These are phyloP conservation scores for Lasiodiplodia theobromae DNA, from an alignment of 2,329 filamentous ascomycete species.

Conservation along the genomic window DNA sequence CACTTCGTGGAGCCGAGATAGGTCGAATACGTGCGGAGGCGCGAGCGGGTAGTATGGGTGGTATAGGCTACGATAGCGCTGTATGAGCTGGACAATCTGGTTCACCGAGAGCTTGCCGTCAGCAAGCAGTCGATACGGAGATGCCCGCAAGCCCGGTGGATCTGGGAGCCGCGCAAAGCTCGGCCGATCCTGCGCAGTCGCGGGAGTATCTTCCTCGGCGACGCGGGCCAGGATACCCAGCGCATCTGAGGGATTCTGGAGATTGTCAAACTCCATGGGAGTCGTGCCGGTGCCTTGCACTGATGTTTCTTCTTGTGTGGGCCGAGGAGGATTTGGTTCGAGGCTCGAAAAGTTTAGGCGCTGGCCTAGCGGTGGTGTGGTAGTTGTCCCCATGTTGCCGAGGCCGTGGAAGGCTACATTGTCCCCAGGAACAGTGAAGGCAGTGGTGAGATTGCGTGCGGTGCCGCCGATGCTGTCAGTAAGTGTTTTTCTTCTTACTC, in stretches of 20 bases:
- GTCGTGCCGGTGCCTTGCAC: conserved; percentile 13
- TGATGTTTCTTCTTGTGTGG: conserved; percentile 3
- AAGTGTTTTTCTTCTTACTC: conserved; percentile 58
- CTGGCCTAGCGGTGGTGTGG: conserved; percentile 27
- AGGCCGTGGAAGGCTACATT: conserved; percentile 45
- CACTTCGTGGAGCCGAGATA: conserved; percentile 60
- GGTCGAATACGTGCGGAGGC: conserved; percentile 65
- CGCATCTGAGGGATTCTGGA: conserved; percentile 59
- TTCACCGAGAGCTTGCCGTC: conserved; percentile 51
- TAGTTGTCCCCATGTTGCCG: conserved; percentile 45
- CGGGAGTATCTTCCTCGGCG: conserved; percentile 42
- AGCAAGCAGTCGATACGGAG: conserved; percentile 53
- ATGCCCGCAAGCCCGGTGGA: conserved; percentile 32
- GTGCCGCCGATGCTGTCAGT: conserved; percentile 40
- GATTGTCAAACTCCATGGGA: conserved; percentile 47
- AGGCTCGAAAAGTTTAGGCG: conserved; percentile 23
- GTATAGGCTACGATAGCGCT: conserved; percentile 69
- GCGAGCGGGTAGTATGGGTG: conserved; percentile 76
- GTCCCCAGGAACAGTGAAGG: conserved; percentile 34
- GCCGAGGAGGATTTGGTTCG: conserved; percentile 17
- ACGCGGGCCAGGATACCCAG: conserved; percentile 57
- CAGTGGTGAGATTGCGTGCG: conserved; percentile 33
- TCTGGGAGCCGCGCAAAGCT: conserved; percentile 37
- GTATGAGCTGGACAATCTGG: conserved; percentile 60
- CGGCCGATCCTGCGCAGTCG: conserved; percentile 2